These are phyloP conservation scores for Vaucheria bursata DNA, from an alignment of 352 stramenopile genomes.

Conservation along the genomic window DNA sequence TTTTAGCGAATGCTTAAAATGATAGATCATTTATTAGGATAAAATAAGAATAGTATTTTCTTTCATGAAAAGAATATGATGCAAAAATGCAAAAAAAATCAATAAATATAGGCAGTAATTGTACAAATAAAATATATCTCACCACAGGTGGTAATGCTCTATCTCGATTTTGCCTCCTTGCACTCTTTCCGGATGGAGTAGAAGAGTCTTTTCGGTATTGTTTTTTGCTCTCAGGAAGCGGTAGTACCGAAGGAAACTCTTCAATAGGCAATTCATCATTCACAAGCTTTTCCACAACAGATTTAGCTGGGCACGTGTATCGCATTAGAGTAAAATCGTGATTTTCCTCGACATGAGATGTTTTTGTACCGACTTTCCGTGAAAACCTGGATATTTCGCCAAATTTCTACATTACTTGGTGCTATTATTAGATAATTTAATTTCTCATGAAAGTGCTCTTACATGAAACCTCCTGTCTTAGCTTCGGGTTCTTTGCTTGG, in stretches of 20 bases:
- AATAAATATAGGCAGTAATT: too few relatives aligned
- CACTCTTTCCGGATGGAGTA: neutral
- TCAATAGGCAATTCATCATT: constrained; percentile 55
- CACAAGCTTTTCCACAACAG: constrained; percentile 46
- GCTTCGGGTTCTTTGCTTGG: neutral
- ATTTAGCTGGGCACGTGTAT: constrained; percentile 16
- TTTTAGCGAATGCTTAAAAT: too few relatives aligned
- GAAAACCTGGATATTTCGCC: too few relatives aligned
- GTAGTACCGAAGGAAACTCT: constrained; percentile 61
- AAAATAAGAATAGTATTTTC: too few relatives aligned
- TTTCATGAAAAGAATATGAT: too few relatives aligned
- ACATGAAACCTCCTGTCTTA: constrained; percentile 1
- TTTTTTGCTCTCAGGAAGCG: constrained; percentile 52
- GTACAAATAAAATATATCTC: too few relatives aligned
- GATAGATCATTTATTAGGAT: too few relatives aligned
- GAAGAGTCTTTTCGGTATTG: neutral
- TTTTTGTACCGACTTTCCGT: constrained; percentile 5
- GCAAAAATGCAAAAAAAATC: too few relatives aligned
- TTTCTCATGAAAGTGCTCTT: too few relatives aligned
- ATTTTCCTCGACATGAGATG: constrained; percentile 20
- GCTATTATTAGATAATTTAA: too few relatives aligned
- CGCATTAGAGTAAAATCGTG: constrained; percentile 43
- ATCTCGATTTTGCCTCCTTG: neutral
- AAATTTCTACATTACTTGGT: too few relatives aligned
- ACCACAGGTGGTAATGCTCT: too few relatives aligned